Evolutionary conservation across 495 filamentous ascomycete genomes (phyloP), one percentile per base, ranked within the genome.

Genomic region (Hamigera avellanea): DNA sequence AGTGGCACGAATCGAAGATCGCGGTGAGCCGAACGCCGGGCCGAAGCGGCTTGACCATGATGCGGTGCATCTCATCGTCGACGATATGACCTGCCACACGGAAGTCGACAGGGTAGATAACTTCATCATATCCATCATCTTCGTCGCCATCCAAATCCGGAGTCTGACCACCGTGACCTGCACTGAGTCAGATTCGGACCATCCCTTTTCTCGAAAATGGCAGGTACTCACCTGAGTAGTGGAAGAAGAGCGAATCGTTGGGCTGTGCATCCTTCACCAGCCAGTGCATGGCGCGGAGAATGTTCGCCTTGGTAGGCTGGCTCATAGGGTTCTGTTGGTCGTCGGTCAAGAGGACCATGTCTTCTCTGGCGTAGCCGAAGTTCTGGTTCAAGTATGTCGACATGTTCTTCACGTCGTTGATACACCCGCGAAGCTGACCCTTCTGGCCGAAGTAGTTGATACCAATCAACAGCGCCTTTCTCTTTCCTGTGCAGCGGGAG

Each of bases 1-100:
- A 95, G 61, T 98, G 91, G 65, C 91, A 98, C n/a, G 88, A 95
- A 62, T 98, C 91, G 66, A 98, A 98, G 57, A 98, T 96, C 29
- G 91, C 91, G 1, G 91, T 98, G 35, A 98, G 67, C 23, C 91
- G 79, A 15, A 95, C 89, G 40, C 91, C 91, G 8, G 83, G 70
- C 44, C 72, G 71, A 10, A 98, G 67, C 7, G 85, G 76, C 30
- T 64, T 66, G 33, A 98, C 91, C 87, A 98, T 93, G 56, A 96
- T 95, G 36, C 82, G 72, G 55, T 98, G 91, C 86, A 98, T 94
- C 63, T 96, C 89, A 49, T 98, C 91, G 54, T 98, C 91, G 39
- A 93, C 86, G 46, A 98, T 95, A 56, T 95, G 91, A 2, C 91
- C 91, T 28, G 80, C 80, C 37, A 73, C 70, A 26, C 86, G 70